phyloP scores from a whole-genome alignment of 306 rosid species.

The Castanopsis chinensis region DNA sequence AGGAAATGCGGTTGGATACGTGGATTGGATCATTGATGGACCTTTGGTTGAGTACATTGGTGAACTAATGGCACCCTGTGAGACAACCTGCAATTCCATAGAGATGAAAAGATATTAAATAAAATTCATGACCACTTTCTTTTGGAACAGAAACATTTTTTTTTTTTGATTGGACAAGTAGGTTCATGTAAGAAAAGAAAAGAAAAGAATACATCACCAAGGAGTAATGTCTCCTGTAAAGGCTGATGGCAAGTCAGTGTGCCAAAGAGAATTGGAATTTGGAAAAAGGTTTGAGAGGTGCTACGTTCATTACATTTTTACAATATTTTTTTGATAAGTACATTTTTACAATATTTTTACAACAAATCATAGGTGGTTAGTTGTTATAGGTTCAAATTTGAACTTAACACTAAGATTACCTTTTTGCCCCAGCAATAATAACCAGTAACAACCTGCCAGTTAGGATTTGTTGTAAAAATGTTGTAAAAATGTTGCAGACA shows the following conservation, averaged over 20 bases:
- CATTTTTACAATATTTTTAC: too few relatives aligned
- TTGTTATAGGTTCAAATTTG: too few relatives aligned
- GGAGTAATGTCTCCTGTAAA: background rate
- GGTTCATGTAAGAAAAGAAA: background rate
- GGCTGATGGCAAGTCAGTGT: background rate
- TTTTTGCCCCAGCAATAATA: too few relatives aligned
- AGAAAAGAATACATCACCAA: background rate
- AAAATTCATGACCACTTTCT: conserved; percentile 4
- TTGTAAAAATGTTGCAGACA: too few relatives aligned
- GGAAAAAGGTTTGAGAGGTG: too few relatives aligned
- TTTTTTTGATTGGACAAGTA: background rate
- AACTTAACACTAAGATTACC: too few relatives aligned
- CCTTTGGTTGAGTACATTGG: conserved; percentile 92
- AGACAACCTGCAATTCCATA: conserved; percentile 64
- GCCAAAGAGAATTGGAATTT: background rate
- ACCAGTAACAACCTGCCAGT: too few relatives aligned
- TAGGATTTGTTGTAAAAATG: too few relatives aligned
- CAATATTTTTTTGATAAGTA: too few relatives aligned
- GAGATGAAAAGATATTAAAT: conserved; percentile 3
- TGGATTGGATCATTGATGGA: conserved; percentile 84
- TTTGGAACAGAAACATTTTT: background rate
- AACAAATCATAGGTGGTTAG: too few relatives aligned
- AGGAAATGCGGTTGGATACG: conserved; percentile 87
- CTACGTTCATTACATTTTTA: too few relatives aligned
- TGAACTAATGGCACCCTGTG: conserved; percentile 94